phyloP scores from a whole-genome alignment of 495 filamentous ascomycete species.

The Ascodesmis nigricans region DNA sequence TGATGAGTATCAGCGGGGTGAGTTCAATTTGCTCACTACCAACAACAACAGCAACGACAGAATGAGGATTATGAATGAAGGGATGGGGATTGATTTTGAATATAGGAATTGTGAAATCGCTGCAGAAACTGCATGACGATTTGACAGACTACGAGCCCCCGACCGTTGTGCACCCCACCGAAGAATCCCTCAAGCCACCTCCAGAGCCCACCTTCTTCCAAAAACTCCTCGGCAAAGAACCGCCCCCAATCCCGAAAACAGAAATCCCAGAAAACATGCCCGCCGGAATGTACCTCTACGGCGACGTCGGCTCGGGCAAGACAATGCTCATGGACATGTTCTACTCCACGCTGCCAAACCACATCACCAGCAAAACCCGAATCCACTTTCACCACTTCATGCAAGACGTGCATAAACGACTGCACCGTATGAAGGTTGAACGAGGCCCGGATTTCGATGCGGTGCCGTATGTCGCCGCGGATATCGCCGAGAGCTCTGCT shows the following conservation, averaged over 20 bases:
- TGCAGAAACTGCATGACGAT: constrained; percentile 76
- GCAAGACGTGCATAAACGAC: constrained; percentile 86
- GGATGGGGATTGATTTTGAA: too few species aligned
- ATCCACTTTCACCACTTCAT: constrained; percentile 99
- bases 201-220: constrained; percentile 31
- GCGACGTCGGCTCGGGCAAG: constrained; percentile 94
- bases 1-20: constrained; percentile 79
- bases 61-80: not conserved
- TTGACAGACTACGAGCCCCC: constrained; percentile 52
- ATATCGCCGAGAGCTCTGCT: constrained; percentile 63
- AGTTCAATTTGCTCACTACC: too few species aligned
- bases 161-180: constrained; percentile 49
- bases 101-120: constrained; percentile 58
- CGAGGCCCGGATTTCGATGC: constrained; percentile 82
- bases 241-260: constrained; percentile 23
- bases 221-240: constrained; percentile 39
- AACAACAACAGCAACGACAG: too few species aligned
- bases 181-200: constrained; percentile 41
- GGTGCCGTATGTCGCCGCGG: constrained; percentile 76
- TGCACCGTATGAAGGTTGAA: constrained; percentile 73
- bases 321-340: constrained; percentile 99
- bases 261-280: constrained; percentile 51
- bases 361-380: constrained; percentile 67
- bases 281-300: constrained; percentile 82
- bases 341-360: constrained; percentile 70